phyloP scores from a whole-genome alignment of 148 eudicot species.

The Agrostemma githago region DNA sequence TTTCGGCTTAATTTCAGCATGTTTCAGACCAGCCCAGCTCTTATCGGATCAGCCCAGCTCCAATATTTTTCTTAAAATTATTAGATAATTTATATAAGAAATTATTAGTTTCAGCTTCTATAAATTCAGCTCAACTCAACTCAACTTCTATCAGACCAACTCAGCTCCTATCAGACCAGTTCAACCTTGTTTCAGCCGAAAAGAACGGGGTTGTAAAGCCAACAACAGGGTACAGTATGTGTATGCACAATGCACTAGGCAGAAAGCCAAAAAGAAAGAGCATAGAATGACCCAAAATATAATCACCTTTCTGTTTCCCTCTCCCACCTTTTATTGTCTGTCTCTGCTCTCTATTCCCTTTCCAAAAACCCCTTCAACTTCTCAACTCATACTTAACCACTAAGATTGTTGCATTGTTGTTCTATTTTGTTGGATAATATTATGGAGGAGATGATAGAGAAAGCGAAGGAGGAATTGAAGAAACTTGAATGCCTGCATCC shows the following conservation, averaged over 20 bases:
- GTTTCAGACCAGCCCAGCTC: too few species aligned
- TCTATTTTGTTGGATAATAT: not conserved
- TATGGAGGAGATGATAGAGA: conserved; percentile 43
- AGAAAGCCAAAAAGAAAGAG: not conserved
- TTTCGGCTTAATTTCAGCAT: too few species aligned
- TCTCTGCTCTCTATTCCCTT: not conserved
- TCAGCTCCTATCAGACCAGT: too few species aligned
- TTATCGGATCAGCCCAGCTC: too few species aligned
- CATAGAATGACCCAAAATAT: conserved; percentile 23
- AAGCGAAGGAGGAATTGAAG: conserved; percentile 58
- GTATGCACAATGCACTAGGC: not conserved
- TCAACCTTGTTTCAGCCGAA: too few species aligned
- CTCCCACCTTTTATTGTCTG: not conserved
- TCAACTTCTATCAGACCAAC: too few species aligned
- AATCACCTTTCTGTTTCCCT: conserved; percentile 20
- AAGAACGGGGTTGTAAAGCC: too few species aligned
- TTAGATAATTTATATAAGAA: too few species aligned
- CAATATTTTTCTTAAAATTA: too few species aligned
- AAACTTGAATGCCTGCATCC: conserved; percentile 55
- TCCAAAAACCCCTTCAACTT: not conserved
- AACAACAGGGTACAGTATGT: not conserved
- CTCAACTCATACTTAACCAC: not conserved
- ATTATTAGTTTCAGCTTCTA: too few species aligned
- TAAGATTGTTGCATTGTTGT: not conserved
- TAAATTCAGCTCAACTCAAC: too few species aligned